These are phyloP conservation scores for Solanum chiquidenum DNA, from an alignment of 257 asterid genomes.

Conservation along the genomic window DNA sequence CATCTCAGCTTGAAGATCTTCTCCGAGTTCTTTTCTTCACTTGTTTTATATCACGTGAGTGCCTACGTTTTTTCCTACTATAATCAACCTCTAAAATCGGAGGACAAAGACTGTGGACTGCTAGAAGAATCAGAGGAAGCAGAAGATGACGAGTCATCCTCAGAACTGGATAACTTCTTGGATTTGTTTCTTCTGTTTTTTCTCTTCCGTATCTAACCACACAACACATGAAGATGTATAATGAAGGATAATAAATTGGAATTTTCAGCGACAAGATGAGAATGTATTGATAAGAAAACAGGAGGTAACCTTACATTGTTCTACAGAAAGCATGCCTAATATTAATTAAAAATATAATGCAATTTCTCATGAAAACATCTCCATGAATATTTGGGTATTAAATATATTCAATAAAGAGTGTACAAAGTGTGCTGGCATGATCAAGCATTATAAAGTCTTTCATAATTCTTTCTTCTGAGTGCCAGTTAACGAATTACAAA, in stretches of 20 bases:
- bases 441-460: background rate
- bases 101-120: conserved; percentile 39
- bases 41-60: conserved; percentile 12
- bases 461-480: background rate
- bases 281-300: background rate
- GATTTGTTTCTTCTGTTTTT: conserved; percentile 37
- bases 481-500: background rate
- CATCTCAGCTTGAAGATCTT: conserved; percentile 22
- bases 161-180: conserved; percentile 36
- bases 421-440: background rate
- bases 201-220: conserved; percentile 34
- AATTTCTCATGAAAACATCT: background rate
- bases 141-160: conserved; percentile 24
- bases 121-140: conserved; percentile 41
- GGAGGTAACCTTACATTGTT: background rate
- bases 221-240: background rate
- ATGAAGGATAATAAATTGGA: background rate
- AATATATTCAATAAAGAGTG: background rate
- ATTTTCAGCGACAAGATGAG: background rate
- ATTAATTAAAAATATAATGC: background rate
- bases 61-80: conserved; percentile 27
- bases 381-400: background rate
- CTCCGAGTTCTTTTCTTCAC: conserved; percentile 23
- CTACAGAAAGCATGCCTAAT: background rate
- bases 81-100: conserved; percentile 16